Evolutionary conservation across 2,329 filamentous ascomycete genomes (phyloP), one percentile per base, ranked within the genome.

Genomic region (Berkeleyomyces basicola): DNA sequence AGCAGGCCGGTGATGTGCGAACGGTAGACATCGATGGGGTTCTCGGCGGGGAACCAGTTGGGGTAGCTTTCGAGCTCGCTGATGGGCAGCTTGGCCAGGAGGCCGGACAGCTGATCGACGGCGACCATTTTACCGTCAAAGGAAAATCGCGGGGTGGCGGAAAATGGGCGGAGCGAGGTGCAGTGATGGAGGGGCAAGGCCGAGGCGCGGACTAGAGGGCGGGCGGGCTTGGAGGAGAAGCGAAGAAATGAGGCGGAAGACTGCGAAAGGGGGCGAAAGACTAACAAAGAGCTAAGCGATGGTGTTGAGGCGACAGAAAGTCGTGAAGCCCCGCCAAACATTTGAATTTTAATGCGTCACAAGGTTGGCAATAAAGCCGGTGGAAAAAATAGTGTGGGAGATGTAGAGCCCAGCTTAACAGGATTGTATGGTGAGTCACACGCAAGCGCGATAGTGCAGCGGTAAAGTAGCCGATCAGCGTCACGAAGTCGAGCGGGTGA

Each of bases 1-100:
- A 95, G 75, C 58, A 88, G 76, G 49, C 85, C 78, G 66, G 87
- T 84, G 66, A 95, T 81, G 71, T 91, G 86, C 44, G 84, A 82
- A 65, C 89, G 82, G 78, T 90, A 95, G 65, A 92, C 79, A 70
- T 93, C 89, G 69, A 88, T 77, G 3, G 87, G 85, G 75, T 93
- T 93, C 68, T 81, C 75, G 39, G 85, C 79, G 62, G 87, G 87
- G 70, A 85, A 77, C 68, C 79, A 82, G 70, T 77, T 78, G 46
- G 82, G 78, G 70, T 77, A 84, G 60, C 74, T 71, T 57, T 71
- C 66, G 65, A 74, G 67, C 60, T 71, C 70, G 59, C 70, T 69
- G 60, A 76, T 69, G 63, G 69, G 64, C 60, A 76, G 69, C 67
- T 71, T 71, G 61, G 70, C 68, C 67, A 74, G 70, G 64, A 65